Evolutionary conservation across 2,329 filamentous ascomycete species (phyloP).

Genomic region (Aureobasidium sp.): DNA sequence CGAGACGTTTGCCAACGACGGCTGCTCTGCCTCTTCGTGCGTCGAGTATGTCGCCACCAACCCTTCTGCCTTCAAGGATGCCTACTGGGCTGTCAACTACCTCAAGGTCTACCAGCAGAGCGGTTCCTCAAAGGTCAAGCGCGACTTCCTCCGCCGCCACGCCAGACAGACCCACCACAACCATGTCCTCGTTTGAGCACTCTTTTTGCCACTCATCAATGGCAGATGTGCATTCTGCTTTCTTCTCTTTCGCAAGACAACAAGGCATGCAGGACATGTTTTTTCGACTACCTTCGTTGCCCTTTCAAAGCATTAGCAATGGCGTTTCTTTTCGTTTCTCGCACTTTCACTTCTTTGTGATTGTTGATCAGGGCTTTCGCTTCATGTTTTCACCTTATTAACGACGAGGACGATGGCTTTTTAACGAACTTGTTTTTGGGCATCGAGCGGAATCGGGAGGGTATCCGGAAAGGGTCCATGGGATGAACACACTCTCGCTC

Average conservation of each 20-base stretch:
- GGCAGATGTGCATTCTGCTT: background rate
- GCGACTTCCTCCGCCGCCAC: conserved; percentile 12
- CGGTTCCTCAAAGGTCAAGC: conserved; percentile 7
- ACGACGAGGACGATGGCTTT: background rate
- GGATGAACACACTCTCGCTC: background rate
- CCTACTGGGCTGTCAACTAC: conserved; percentile 22
- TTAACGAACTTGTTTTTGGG: background rate
- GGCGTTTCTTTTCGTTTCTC: background rate
- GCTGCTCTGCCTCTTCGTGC: conserved; percentile 19
- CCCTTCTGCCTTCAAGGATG: conserved; percentile 20
- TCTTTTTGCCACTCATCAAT: background rate
- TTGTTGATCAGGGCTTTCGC: background rate
- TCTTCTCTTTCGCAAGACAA: background rate
- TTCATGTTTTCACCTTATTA: conserved; percentile 2
- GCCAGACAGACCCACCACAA: conserved; percentile 7
- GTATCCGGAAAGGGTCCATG: no score
- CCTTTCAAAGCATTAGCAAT: background rate
- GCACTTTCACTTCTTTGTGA: conserved; percentile 1
- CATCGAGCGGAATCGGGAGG: background rate
- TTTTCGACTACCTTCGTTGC: background rate
- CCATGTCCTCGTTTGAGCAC: background rate
- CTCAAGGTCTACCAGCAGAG: conserved; percentile 21
- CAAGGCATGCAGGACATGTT: conserved; percentile 7
- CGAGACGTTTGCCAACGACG: conserved; percentile 13
- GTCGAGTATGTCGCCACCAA: conserved; percentile 21